Conservation (phyloP, 108 stramenopile genomes). For the Discostella stelligeroides region DNA sequence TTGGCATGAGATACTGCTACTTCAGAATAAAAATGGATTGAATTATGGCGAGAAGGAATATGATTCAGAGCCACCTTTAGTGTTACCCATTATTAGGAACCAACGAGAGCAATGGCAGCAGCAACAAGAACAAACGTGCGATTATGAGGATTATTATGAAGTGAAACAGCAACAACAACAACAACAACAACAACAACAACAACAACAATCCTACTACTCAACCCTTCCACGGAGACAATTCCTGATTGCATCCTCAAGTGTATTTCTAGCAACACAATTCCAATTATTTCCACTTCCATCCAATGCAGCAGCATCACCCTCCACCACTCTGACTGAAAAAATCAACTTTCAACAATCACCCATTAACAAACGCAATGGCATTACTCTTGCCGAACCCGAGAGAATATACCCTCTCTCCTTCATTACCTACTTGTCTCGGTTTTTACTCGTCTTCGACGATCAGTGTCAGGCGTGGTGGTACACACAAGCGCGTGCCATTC, state of each 20-base stretch:
- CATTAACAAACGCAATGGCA: conserved; percentile 77
- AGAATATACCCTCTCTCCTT: conserved; percentile 74
- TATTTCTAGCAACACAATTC: background rate
- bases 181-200: background rate
- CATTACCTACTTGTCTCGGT: conserved; percentile 80
- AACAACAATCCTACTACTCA: background rate
- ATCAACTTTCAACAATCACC: conserved; percentile 54
- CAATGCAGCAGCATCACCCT: background rate
- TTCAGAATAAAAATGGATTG: too few species aligned
- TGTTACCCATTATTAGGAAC: background rate
- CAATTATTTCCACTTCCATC: background rate
- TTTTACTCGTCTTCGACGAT: conserved; percentile 75
- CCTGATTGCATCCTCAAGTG: background rate
- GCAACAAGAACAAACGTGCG: background rate
- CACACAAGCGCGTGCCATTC: conserved; percentile 62
- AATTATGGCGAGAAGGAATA: background rate
- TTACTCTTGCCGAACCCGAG: conserved; percentile 83
- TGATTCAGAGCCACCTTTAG: background rate
- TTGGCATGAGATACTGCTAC: too few species aligned
- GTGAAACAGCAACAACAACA: too few species aligned
- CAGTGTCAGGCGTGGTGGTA: conserved; percentile 85
- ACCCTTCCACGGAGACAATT: conserved; percentile 10
- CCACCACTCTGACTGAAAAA: conserved; percentile 4
- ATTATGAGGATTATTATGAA: background rate
- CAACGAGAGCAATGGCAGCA: conserved; percentile 26